Evolutionary conservation across 1,284 basidiomycete species (phyloP).

Genomic region (Boletus mariae): DNA sequence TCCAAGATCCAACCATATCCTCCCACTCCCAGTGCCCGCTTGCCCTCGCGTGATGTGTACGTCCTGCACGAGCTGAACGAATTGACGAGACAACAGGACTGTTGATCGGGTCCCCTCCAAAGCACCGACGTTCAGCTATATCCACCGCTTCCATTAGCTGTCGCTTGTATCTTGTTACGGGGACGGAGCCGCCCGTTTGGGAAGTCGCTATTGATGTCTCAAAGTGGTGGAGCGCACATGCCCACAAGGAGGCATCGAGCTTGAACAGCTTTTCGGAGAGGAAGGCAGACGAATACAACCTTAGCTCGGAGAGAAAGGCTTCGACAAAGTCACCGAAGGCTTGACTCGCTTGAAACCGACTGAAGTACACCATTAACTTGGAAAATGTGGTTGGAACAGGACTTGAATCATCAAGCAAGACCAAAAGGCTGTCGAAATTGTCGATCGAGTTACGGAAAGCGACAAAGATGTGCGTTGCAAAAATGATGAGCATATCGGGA

Average conservation of each 20-base stretch:
- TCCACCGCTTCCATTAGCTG: constrained; percentile 47
- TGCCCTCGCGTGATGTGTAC: constrained; percentile 7
- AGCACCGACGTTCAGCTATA: constrained; percentile 45
- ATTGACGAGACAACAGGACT: constrained; percentile 17
- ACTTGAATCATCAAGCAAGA: constrained; percentile 24
- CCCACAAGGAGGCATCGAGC: constrained; percentile 53
- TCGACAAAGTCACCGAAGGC: constrained; percentile 16
- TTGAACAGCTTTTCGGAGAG: constrained; percentile 33
- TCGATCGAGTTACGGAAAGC: constrained; percentile 12
- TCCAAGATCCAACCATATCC: constrained; percentile 42
- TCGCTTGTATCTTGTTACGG: constrained; percentile 35
- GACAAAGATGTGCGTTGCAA: constrained; percentile 30
- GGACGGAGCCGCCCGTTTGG: constrained; percentile 14
- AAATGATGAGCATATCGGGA: constrained; percentile 30
- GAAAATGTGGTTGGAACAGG: constrained; percentile 35
- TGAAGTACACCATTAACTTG: constrained; percentile 23
- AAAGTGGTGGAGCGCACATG: constrained; percentile 45
- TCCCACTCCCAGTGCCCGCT: constrained; percentile 45
- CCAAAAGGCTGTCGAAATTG: constrained; percentile 12
- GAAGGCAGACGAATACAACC: constrained; percentile 35
- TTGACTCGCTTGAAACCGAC: constrained; percentile 9
- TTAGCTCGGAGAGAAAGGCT: constrained; percentile 26
- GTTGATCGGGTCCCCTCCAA: constrained; percentile 25
- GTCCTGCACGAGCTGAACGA: constrained; percentile 4
- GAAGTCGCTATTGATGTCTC: constrained; percentile 33